Conservation (phyloP, 2,329 filamentous ascomycete species). For the Exserohilum rostratum region DNA sequence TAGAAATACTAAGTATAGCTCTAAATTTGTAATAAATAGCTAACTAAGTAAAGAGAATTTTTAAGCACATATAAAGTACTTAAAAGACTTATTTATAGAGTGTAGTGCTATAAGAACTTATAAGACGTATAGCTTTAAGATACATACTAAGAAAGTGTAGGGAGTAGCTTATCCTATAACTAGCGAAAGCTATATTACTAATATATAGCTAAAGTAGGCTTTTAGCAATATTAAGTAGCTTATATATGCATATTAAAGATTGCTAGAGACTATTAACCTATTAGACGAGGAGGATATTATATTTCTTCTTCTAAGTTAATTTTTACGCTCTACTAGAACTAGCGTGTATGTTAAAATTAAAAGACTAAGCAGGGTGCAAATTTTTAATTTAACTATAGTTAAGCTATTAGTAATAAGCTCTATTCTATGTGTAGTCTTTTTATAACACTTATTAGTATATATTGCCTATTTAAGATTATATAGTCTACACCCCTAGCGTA, state of each 20-base stretch:
- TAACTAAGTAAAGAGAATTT: not conserved
- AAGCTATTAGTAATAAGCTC: not conserved
- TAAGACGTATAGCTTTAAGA: too few relatives aligned
- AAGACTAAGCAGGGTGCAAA: slow-evolving; percentile 12
- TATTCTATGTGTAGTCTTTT: not conserved
- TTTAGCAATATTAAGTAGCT: not conserved
- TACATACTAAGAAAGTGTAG: not conserved
- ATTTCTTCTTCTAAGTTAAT: slow-evolving; percentile 2
- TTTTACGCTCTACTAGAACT: not conserved
- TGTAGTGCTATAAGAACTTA: not conserved
- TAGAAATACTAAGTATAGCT: not conserved
- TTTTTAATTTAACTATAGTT: not conserved
- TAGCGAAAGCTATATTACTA: not conserved
- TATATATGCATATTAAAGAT: not conserved
- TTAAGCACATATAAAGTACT: not conserved
- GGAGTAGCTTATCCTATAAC: not conserved
- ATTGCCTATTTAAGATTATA: not conserved
- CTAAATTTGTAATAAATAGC: not conserved
- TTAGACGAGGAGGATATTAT: not conserved
- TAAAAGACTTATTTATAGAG: not conserved
- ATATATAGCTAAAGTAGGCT: not conserved
- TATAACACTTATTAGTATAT: not conserved
- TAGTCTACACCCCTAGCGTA: not conserved
- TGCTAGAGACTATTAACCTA: not conserved
- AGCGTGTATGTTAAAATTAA: slow-evolving; percentile 2